Conservation (phyloP, 352 stramenopile species). For the Globisporangium abappressorium region DNA sequence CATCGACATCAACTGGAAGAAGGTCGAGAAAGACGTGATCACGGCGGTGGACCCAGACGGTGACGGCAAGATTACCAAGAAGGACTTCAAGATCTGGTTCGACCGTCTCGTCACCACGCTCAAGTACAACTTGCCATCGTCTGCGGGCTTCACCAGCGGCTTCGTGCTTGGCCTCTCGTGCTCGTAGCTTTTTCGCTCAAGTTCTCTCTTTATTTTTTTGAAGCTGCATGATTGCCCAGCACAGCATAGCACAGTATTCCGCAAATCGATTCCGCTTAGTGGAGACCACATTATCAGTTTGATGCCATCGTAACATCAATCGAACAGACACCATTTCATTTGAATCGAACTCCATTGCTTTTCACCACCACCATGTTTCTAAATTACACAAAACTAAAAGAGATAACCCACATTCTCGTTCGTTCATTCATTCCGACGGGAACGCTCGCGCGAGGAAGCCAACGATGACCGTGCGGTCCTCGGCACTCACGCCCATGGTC, state of each 20-base stretch:
- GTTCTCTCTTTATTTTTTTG: neutral
- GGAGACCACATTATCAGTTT: neutral
- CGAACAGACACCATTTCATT: neutral
- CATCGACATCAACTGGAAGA: slow-evolving; percentile 89
- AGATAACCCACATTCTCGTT: neutral
- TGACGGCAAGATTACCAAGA: slow-evolving; percentile 82
- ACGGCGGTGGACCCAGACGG: slow-evolving; percentile 75
- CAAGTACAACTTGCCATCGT: slow-evolving; percentile 84
- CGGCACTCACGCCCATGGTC: slow-evolving; percentile 61
- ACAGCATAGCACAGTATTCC: neutral
- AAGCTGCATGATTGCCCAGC: neutral
- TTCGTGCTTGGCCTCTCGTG: slow-evolving; percentile 73
- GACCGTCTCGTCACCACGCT: slow-evolving; percentile 64
- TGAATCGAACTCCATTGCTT: neutral
- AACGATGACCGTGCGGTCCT: slow-evolving; percentile 75
- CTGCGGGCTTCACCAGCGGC: slow-evolving; percentile 68
- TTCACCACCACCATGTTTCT: neutral
- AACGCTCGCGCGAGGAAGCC: slow-evolving; percentile 77
- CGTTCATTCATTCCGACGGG: slow-evolving; percentile 39
- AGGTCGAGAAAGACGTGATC: slow-evolving; percentile 86
- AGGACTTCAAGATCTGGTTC: slow-evolving; percentile 80
- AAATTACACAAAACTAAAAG: slow-evolving; percentile 1
- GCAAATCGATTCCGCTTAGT: neutral
- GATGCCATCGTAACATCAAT: slow-evolving; percentile 1
- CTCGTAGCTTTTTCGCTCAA: slow-evolving; percentile 26